Conservation (phyloP, 2,329 filamentous ascomycete genomes). For the Zasmidium cellare region DNA sequence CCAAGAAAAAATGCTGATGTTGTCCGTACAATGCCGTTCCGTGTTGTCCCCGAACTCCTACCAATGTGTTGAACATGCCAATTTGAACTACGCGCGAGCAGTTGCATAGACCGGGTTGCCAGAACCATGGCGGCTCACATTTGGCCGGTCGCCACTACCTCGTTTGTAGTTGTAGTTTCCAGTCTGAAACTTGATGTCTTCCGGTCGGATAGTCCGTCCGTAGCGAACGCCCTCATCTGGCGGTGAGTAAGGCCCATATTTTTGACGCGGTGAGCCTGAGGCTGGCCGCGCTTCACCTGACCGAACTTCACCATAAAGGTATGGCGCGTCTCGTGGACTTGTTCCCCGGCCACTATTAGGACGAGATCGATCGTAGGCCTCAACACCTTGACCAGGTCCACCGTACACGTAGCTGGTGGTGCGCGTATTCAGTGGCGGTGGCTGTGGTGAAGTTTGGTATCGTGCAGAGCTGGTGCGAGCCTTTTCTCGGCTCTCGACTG, state of each 20-base stretch:
- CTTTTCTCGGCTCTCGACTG: constrained; percentile 12
- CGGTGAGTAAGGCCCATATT: constrained; percentile 36
- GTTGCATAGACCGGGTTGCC: constrained; percentile 4
- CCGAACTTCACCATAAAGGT: constrained; percentile 26
- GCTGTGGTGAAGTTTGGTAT: constrained; percentile 21
- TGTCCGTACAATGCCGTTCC: background rate
- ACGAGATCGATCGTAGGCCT: constrained; percentile 19
- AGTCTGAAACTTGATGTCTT: constrained; percentile 38
- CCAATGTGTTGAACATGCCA: background rate
- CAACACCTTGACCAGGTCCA: constrained; percentile 19
- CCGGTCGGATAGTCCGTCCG: constrained; percentile 32
- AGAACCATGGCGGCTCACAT: constrained; percentile 15
- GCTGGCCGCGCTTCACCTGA: constrained; percentile 19
- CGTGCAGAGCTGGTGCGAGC: constrained; percentile 25
- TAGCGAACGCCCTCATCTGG: constrained; percentile 35
- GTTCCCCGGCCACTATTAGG: constrained; percentile 11
- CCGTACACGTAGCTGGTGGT: constrained; percentile 32
- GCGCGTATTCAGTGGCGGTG: constrained; percentile 21
- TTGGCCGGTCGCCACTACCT: constrained; percentile 18
- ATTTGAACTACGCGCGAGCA: constrained; percentile 9
- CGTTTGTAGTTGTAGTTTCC: constrained; percentile 20
- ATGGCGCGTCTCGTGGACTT: constrained; percentile 13
- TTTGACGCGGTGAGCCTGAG: constrained; percentile 26
- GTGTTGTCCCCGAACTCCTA: background rate
- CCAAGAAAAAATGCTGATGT: background rate